Percentiles rank a stretch among this genome's conserved stretches.
Evolutionary conservation across 495 filamentous ascomycete genomes (phyloP).

Genomic region (Tuber microsphaerosporum): DNA sequence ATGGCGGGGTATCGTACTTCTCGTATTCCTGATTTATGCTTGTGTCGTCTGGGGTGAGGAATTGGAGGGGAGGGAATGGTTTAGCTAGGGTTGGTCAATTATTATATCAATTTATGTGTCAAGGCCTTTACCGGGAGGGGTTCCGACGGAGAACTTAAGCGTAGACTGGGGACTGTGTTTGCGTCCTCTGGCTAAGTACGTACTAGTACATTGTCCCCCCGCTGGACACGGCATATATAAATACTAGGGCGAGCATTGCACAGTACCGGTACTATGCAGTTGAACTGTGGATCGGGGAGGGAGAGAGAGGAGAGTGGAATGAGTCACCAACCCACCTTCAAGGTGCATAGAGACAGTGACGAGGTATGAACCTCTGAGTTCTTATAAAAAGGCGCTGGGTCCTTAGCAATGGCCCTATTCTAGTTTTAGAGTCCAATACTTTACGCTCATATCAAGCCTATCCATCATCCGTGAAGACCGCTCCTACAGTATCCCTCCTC

Average conservation of each 20-base stretch:
- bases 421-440: neutral
- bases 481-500: neutral
- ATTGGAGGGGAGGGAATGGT: neutral
- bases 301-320: neutral
- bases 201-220: neutral
- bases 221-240: neutral
- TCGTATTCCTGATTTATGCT: neutral
- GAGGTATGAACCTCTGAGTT: neutral
- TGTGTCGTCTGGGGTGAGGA: no score
- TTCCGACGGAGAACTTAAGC: neutral
- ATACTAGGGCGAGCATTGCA: neutral
- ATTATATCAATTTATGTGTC: neutral
- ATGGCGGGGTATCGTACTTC: neutral
- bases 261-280: neutral
- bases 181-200: no score
- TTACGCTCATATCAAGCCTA: neutral
- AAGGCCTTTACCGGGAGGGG: neutral
- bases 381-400: neutral
- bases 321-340: neutral
- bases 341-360: neutral
- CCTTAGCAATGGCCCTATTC: neutral
- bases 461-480: neutral
- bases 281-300: neutral
- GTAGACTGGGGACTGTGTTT: neutral
- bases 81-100: neutral